Conservation (phyloP, 1,284 basidiomycete species). For the Fomes fomentarius region DNA sequence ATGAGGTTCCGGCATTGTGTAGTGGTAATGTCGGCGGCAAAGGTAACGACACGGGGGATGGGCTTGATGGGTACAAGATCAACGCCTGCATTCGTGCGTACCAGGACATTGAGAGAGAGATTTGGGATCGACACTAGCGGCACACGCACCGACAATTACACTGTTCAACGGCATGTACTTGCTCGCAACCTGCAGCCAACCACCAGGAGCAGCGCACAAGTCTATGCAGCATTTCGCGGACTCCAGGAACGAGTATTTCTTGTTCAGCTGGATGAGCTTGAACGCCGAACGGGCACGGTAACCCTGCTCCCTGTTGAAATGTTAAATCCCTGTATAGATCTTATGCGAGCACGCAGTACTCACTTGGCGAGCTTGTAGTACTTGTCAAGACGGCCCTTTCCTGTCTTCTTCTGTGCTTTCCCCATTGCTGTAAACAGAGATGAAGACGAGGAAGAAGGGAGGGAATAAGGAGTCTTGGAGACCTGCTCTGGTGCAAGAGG, state of each 20-base stretch:
- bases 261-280: conserved; percentile 99
- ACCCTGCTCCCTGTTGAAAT: conserved; percentile 83
- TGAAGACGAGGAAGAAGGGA: neutral
- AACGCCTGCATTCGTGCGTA: conserved; percentile 59
- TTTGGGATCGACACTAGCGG: conserved; percentile 11
- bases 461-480: too few species aligned
- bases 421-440: conserved; percentile 52
- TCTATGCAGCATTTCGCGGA: conserved; percentile 95
- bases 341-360: conserved; percentile 27
- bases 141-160: conserved; percentile 84
- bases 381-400: conserved; percentile 94
- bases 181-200: conserved; percentile 98
- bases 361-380: conserved; percentile 95
- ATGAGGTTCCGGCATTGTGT: conserved; percentile 88
- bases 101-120: neutral
- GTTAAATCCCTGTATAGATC: neutral
- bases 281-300: conserved; percentile 99
- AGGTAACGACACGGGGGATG: conserved; percentile 92
- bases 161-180: conserved; percentile 98
- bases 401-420: conserved; percentile 87
- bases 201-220: conserved; percentile 98
- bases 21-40: conserved; percentile 96
- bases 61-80: conserved; percentile 97
- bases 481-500: neutral
- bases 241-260: conserved; percentile 95